phyloP scores from a whole-genome alignment of 2,329 filamentous ascomycete species.

The Dryadomyces sulphureus region DNA sequence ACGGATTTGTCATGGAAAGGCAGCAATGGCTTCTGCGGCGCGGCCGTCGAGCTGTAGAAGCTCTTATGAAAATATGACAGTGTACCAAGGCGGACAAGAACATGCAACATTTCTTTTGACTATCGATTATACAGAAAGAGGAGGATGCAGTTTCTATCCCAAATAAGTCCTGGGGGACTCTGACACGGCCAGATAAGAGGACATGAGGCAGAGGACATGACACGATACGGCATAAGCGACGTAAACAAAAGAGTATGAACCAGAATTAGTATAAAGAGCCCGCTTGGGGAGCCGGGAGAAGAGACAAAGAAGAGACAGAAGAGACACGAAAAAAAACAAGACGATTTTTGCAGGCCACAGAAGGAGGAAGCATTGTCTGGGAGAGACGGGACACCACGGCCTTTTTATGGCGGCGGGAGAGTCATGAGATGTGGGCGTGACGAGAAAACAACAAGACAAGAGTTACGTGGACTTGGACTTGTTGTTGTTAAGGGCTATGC shows the following conservation, averaged over 20 bases:
- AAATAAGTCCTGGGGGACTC: background rate
- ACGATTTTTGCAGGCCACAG: background rate
- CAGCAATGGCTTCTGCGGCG: background rate
- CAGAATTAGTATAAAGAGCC: no score
- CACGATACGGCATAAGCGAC: background rate
- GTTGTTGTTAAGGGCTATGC: conserved; percentile 23
- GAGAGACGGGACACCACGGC: no score
- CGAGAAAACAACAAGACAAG: background rate
- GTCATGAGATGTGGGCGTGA: no score
- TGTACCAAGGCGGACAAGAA: background rate
- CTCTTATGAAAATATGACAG: conserved; percentile 1
- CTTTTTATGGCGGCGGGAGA: no score
- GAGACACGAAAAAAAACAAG: conserved; percentile 1
- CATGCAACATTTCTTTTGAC: background rate
- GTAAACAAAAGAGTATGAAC: background rate
- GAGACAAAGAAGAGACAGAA: conserved; percentile 4
- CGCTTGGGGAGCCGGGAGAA: no score
- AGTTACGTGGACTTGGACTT: background rate
- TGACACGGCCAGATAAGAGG: background rate
- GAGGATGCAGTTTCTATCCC: background rate
- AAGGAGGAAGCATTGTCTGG: background rate
- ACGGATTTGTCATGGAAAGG: background rate
- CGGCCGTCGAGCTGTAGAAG: background rate
- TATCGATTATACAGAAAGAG: background rate
- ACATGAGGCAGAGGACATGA: background rate